Base-by-base conservation (phyloP, 2,329 filamentous ascomycete species). In the Leptodontidium sp. region DNA sequence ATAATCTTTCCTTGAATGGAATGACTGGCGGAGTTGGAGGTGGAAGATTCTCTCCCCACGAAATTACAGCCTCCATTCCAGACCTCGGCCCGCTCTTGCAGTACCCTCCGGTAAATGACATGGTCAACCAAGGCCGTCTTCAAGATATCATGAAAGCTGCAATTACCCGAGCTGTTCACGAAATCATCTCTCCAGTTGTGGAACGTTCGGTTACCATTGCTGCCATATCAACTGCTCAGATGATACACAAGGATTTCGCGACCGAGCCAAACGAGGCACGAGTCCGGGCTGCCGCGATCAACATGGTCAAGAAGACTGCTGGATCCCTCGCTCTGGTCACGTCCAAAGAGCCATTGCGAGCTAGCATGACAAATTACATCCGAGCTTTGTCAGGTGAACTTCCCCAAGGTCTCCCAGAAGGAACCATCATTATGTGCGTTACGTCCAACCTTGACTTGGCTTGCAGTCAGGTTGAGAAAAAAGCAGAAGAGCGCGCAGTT, bases 141-240 rank as follows among this genome's bases (percentile, higher is more conserved):
- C 87, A 89, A 70, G 87, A 90, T 74, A 97, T 98, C 74, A 93
- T 98, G 66, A 89, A 92, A 72, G 90, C 87, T 58, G 94, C 97
- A 47, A 91, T 98, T 65, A 93, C 93, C 58, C 91, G 94, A 69
- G 95, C 97, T 40, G 91, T 99, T 52, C 91, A 93, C 69, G 97
- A 99, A 77, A 99, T 99, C 66, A 98, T 99, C 70, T 93, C 95
- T 64, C 97, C 96, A 29, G 96, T 99, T 1, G 97, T 99, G 15
- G 97, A 99, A 79, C 89, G 96, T 65, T 99, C 96, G 1, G 95
- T 99, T 49, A 98, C 97, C 0, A 99, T 99, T 78, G 96, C 96
- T 57, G 95, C 95, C 1, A 98, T 99, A 69, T 97, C 95, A 2
- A 98, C 97, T 0, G 92, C 94, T 70, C 94, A 98, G 80, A 92